Conservation (phyloP, 768 basidiomycete species). For the Kwoniella pini region DNA sequence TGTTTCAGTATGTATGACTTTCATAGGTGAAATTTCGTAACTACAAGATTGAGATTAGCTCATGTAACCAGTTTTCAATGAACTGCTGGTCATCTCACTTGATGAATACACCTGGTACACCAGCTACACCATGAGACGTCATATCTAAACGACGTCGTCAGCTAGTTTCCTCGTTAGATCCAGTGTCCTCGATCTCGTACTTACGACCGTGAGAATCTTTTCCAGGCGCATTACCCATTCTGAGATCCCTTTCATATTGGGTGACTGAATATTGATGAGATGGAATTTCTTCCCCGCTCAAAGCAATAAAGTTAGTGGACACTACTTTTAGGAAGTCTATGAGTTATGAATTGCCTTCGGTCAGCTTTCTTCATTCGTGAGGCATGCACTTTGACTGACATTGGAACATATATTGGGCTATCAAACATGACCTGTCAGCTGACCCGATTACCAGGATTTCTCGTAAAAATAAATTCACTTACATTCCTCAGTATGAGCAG, state of each 20-base stretch:
- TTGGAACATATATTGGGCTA: slow-evolving; percentile 80
- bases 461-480: too few relatives aligned
- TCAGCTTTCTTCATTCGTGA: not conserved
- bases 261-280: slow-evolving; percentile 95
- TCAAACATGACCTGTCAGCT: not conserved
- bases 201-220: slow-evolving; percentile 56
- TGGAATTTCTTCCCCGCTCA: slow-evolving; percentile 76
- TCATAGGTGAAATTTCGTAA: slow-evolving; percentile 96
- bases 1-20: slow-evolving; percentile 84
- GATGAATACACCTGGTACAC: slow-evolving; percentile 48
- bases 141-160: slow-evolving; percentile 32
- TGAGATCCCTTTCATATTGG: slow-evolving; percentile 89
- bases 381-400: slow-evolving; percentile 31
- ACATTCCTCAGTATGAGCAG: slow-evolving; percentile 58
- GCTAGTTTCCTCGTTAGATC: not conserved
- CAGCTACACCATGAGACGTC: slow-evolving; percentile 49
- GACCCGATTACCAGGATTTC: not conserved
- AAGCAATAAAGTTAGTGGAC: slow-evolving; percentile 86
- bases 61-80: not conserved
- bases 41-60: slow-evolving; percentile 60
- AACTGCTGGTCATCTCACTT: slow-evolving; percentile 22
- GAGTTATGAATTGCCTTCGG: not conserved
- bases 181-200: too few relatives aligned
- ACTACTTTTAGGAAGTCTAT: slow-evolving; percentile 97
- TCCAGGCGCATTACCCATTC: slow-evolving; percentile 59